Evolutionary conservation across 2,329 filamentous ascomycete species (phyloP).

Genomic region (Cladosporium cucumerinum): DNA sequence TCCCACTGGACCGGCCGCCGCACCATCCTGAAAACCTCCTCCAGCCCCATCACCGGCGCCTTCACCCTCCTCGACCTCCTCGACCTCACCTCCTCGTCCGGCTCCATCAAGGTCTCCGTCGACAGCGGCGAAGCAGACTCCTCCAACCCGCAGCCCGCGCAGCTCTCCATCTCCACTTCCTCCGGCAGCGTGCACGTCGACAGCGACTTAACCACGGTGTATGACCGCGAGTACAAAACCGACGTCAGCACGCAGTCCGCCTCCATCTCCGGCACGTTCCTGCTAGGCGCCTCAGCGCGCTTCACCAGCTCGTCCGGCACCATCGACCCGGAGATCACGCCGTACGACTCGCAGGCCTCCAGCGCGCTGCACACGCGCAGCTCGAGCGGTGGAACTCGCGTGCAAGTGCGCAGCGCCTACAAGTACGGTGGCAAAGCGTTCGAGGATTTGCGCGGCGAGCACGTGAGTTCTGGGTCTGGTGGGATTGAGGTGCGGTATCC

Average conservation of each 20-base stretch:
- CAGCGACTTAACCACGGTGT: slow-evolving; percentile 28
- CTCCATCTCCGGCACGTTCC: slow-evolving; percentile 38
- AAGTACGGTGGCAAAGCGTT: slow-evolving; percentile 22
- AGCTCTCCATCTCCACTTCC: slow-evolving; percentile 36
- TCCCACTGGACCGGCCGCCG: slow-evolving; percentile 36
- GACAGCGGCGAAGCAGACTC: slow-evolving; percentile 36
- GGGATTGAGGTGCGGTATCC: slow-evolving; percentile 41
- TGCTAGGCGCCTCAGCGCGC: slow-evolving; percentile 40
- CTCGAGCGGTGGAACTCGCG: slow-evolving; percentile 34
- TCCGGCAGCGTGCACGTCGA: slow-evolving; percentile 38
- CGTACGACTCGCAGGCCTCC: slow-evolving; percentile 27
- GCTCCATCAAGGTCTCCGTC: slow-evolving; percentile 40
- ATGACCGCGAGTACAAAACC: slow-evolving; percentile 42
- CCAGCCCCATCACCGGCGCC: slow-evolving; percentile 41
- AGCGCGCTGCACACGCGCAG: slow-evolving; percentile 35
- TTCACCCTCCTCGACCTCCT: slow-evolving; percentile 42
- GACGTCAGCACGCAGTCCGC: slow-evolving; percentile 38
- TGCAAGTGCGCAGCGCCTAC: slow-evolving; percentile 37
- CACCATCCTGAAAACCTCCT: slow-evolving; percentile 39
- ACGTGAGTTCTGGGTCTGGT: slow-evolving; percentile 32
- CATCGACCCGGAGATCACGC: slow-evolving; percentile 38
- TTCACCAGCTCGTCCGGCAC: slow-evolving; percentile 38
- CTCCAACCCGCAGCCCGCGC: slow-evolving; percentile 33
- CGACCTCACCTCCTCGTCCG: slow-evolving; percentile 40
- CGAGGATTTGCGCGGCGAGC: slow-evolving; percentile 32